Evolutionary conservation across 2,329 filamentous ascomycete species (phyloP).

Genomic region (Botrytis deweyae): DNA sequence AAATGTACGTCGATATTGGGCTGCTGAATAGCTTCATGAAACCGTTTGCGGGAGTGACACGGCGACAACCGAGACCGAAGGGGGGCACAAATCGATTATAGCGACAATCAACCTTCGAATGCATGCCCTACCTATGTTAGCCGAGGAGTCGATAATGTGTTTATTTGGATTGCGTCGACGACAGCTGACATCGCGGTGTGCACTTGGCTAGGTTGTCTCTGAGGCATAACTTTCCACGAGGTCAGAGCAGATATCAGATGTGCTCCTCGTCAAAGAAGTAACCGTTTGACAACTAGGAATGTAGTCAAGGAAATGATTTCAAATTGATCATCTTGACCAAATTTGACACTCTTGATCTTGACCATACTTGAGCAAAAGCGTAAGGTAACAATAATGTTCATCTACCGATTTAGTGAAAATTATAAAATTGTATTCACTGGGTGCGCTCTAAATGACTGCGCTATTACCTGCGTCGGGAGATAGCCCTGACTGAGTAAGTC

Average conservation of each 20-base stretch:
- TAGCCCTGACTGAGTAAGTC: neutral
- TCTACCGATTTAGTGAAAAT: neutral
- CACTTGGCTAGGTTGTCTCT: neutral
- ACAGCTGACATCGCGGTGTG: neutral
- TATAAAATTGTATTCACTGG: neutral
- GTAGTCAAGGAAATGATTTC: too few species aligned
- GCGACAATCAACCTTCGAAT: neutral
- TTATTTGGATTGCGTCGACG: neutral
- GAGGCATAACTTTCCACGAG: too few species aligned
- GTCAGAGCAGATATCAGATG: too few species aligned
- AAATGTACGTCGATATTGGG: neutral
- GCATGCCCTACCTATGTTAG: neutral
- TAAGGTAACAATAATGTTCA: neutral
- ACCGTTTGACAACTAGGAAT: too few species aligned
- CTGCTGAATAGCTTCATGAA: neutral
- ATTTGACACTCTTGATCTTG: too few species aligned
- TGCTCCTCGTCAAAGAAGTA: too few species aligned
- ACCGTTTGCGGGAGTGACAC: neutral
- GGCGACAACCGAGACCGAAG: neutral
- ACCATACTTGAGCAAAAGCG: neutral
- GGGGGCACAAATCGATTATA: neutral
- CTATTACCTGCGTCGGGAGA: neutral
- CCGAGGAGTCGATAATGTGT: neutral
- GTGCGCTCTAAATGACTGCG: neutral
- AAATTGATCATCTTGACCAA: too few species aligned